A percentile compares a stretch with the other conserved stretches of the same genome.
phyloP scores from a whole-genome alignment of 2,329 filamentous ascomycete genomes.

The Sporothrix schenckii region DNA sequence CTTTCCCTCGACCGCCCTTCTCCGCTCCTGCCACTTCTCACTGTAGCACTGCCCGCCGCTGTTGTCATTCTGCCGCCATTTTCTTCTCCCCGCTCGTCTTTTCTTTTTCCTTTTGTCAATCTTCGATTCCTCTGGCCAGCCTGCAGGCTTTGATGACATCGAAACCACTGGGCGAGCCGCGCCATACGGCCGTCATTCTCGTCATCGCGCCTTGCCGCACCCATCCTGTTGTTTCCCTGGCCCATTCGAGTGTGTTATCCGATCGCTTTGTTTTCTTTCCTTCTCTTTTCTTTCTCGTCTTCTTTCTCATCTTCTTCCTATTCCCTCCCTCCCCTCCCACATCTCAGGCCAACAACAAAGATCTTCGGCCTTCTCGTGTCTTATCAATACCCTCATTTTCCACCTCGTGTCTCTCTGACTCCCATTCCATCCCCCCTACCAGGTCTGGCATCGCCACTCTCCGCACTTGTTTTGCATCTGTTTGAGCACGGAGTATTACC shows the following conservation, averaged over 20 bases:
- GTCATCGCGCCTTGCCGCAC: conserved; percentile 24
- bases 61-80: conserved; percentile 13
- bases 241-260: not conserved
- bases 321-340: not conserved
- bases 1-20: conserved; percentile 17
- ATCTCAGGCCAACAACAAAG: not conserved
- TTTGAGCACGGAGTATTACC: conserved; percentile 10
- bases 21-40: not conserved
- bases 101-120: conserved; percentile 10
- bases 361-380: not conserved
- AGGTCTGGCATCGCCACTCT: conserved; percentile 19
- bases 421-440: not conserved
- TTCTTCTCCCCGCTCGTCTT: not conserved
- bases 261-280: not conserved
- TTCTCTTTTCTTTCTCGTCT: not conserved
- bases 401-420: not conserved
- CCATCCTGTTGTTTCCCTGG: conserved; percentile 2
- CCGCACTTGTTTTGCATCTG: conserved; percentile 26
- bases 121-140: conserved; percentile 12
- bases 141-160: conserved; percentile 29
- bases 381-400: not conserved
- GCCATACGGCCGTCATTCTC: conserved; percentile 31
- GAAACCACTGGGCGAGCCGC: conserved; percentile 26
- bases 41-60: not conserved
- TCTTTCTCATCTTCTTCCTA: not conserved